These are phyloP conservation scores for Rubus parviflorus DNA, from an alignment of 306 rosid genomes.

Conservation along the genomic window DNA sequence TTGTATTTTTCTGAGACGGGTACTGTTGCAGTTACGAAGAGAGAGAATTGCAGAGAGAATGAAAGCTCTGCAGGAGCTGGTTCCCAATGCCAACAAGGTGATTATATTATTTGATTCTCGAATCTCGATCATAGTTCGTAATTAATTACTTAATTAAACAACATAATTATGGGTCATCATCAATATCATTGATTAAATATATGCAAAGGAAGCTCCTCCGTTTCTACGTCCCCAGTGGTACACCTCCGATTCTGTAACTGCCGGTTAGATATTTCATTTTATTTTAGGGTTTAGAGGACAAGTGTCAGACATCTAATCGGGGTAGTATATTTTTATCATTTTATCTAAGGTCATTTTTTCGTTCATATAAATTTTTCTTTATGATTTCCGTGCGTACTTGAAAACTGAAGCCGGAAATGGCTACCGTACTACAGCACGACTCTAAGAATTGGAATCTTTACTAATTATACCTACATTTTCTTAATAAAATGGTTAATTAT, in stretches of 20 bases:
- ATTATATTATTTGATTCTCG: neutral
- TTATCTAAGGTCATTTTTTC: neutral
- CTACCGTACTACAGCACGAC: neutral
- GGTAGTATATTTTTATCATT: neutral
- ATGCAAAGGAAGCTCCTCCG: neutral
- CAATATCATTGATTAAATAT: neutral
- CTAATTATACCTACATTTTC: neutral
- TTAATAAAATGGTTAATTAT: neutral
- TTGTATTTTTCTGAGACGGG: neutral
- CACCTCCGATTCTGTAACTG: neutral
- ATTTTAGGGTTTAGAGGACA: neutral
- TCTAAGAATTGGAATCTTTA: neutral
- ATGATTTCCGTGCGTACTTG: no score
- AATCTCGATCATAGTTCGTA: neutral
- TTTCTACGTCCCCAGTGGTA: neutral
- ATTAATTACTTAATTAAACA: neutral
- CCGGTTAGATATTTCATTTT: neutral
- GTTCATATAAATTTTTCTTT: neutral
- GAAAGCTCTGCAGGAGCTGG: conserved; percentile 95
- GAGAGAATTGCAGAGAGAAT: conserved; percentile 99
- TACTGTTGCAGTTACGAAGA: conserved; percentile 72
- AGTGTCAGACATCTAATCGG: neutral
- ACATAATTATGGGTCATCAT: conserved; percentile 3
- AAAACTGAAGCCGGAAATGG: neutral
- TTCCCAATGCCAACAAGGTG: conserved; percentile 98